phyloP scores from a whole-genome alignment of 768 basidiomycete species.

The Leccinum longicurvipes region DNA sequence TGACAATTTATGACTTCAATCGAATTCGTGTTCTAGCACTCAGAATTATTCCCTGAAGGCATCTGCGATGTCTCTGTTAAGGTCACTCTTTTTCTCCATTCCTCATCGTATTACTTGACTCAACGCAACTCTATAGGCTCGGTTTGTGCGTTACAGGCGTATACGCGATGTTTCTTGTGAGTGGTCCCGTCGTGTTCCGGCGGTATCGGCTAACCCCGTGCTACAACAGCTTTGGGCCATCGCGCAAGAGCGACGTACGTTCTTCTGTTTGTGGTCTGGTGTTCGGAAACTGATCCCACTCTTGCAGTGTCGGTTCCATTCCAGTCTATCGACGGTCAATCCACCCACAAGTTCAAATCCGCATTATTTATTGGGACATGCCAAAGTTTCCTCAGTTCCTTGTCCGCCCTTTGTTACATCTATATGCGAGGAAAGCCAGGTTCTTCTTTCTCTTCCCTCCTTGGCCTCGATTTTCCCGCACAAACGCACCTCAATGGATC shows the following conservation, averaged over 20 bases:
- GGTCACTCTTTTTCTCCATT: conserved; percentile 11
- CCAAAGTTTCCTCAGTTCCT: conserved; percentile 74
- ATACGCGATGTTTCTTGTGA: conserved; percentile 88
- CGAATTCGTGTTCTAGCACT: too few relatives aligned
- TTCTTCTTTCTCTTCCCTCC: conserved; percentile 49
- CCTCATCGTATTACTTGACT: not conserved
- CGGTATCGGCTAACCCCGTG: conserved; percentile 2
- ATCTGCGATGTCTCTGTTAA: conserved; percentile 26
- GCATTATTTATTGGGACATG: conserved; percentile 82
- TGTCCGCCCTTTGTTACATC: conserved; percentile 79
- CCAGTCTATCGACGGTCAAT: conserved; percentile 57
- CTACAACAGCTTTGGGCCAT: conserved; percentile 75
- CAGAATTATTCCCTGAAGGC: not conserved
- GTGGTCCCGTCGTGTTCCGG: conserved; percentile 23
- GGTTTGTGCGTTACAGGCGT: conserved; percentile 80
- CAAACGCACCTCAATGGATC: conserved; percentile 17
- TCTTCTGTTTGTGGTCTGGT: not conserved
- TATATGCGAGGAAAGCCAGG: conserved; percentile 53
- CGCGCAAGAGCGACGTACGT: conserved; percentile 87
- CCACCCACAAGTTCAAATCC: conserved; percentile 76
- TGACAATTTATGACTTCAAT: conserved; percentile 3
- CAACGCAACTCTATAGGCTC: conserved; percentile 42
- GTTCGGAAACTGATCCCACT: not conserved
- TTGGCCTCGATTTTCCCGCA: conserved; percentile 53
- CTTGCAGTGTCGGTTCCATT: conserved; percentile 79